Evolutionary conservation across 352 stramenopile genomes (phyloP), one percentile per base, ranked within the genome.

Genomic region (Phytophthora capsici): DNA sequence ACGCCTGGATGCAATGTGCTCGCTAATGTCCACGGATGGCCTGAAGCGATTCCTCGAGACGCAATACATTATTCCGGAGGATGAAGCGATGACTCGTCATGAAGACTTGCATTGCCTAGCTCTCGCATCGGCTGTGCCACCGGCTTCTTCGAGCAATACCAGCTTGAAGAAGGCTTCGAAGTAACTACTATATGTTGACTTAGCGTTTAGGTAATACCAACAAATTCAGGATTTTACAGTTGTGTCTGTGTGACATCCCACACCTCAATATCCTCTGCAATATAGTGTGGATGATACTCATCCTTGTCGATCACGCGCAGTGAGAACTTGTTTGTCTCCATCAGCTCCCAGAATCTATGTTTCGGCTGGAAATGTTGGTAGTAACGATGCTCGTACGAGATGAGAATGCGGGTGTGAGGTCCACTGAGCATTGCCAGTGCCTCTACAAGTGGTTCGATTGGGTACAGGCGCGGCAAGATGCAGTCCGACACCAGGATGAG

Each of bases 401-500:
- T 89, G 36, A 97, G 57, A 20, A 94, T 74, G 0, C 45, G 78
- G 12, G 86, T 92, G 19, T 83, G 64, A 0, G 68, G 25, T 23
- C 65, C 61, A 12, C 65, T 74, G 25, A 98, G 81, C 26, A 86
- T 71, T 40, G 86, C 80, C 37, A 98, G 81, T 9, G 91, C 94
- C 25, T 91, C 80, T 6, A 98, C 91, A 22, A 98, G 86, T 2
- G 96, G 95, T 53, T 97, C 93, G 49, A 99, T 97, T 0, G 96
- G 94, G 75, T 98, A 99, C 25, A 99, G 71, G 30, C 97, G 89
- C n/a, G 96, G 96, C 6, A 99, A 65, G 23, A 99, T 96, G 72
- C 95, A 98, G 70, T 99, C 95, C 1, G 95, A 97, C 38, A 98
- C 89, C 8, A 98, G 73, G 23, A 99, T 84, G 25, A 98, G 56